Base-by-base conservation (phyloP, 2,329 filamentous ascomycete species). In the Paecilomyces sp. region DNA sequence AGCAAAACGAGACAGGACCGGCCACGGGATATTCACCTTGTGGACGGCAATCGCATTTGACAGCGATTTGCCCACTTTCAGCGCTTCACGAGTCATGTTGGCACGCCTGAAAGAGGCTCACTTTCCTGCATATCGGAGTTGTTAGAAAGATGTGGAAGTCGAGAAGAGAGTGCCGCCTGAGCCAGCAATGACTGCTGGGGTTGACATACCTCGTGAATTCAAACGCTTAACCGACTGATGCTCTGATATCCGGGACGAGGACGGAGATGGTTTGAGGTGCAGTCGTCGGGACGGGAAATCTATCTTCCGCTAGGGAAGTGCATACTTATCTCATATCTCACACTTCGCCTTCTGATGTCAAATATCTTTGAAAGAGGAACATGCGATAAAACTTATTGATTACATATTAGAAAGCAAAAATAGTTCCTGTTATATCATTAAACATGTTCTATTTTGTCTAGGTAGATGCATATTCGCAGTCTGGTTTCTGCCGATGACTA, bases 1-100 rank as follows among this genome's bases (percentile, higher is more conserved):
- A 47, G 6, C 50, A 53, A 13, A 41, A 57, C 50, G 24, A 56
- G 11, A 11, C 24, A 33, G 18, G 57, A 34, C 12, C 3, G 13
- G n/a, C n/a, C 33, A 22, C 36, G 41, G 24, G 52, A 18, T 47
- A 47, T 64, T 34, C 68, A 78, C 75, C 73, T 77, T 67, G 56
- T 68, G 62, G 56, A 78, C 64, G 24, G 74, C 66, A 60, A 78
- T 62, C 36, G 67, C 74, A 61, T 71, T 70, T 51, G 71, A 70
- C 57, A 74, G 74, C 62, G 73, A 67, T 64, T 74, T 71, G 58
- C 73, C 75, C 64, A 72, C 74, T 64, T 75, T 75, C 61, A 74
- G 60, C 60, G 71, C 61, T 67, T 68, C 68, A 63, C 71, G 71
- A 65, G 70, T 66, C 74, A 75, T 74, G 59, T 61, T 72, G 66